Percentiles rank a stretch among this genome's conserved stretches.
phyloP scores from a whole-genome alignment of 73 alveolate genomes.

The Paramecium biaurelia region DNA sequence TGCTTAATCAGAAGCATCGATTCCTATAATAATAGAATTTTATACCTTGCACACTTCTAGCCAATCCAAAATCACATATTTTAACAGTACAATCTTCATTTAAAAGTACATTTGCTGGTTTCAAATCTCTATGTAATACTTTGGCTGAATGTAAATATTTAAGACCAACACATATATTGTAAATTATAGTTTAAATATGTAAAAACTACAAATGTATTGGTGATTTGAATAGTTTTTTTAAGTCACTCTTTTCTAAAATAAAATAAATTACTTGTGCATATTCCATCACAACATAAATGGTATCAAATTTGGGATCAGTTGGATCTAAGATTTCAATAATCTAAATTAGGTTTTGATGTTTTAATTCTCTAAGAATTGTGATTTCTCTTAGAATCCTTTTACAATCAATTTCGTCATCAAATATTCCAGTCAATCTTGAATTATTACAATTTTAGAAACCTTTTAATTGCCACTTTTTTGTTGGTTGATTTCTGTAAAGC shows the following conservation, averaged over 20 bases:
- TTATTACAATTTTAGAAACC: conserved; percentile 27
- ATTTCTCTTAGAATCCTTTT: conserved; percentile 91
- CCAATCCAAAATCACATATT: conserved; percentile 94
- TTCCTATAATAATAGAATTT: not conserved
- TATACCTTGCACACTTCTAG: conserved; percentile 68
- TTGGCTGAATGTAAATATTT: conserved; percentile 88
- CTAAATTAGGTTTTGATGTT: conserved; percentile 76
- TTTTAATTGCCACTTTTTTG: conserved; percentile 74
- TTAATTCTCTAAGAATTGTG: conserved; percentile 70
- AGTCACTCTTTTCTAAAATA: conserved; percentile 65
- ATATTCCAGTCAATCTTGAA: conserved; percentile 72
- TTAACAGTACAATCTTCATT: conserved; percentile 90
- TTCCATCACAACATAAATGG: conserved; percentile 81
- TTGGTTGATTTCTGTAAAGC: conserved; percentile 91
- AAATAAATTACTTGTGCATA: conserved; percentile 56
- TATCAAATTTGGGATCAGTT: conserved; percentile 70
- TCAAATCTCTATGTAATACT: conserved; percentile 92
- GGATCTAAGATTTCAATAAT: conserved; percentile 78
- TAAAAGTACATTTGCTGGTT: conserved; percentile 92
- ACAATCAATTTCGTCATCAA: conserved; percentile 91
- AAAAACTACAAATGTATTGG: conserved; percentile 72
- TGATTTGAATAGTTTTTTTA: conserved; percentile 80
- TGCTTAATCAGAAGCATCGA: conserved; percentile 37
- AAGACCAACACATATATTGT: conserved; percentile 85
- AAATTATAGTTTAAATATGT: conserved; percentile 81